A percentile compares a stretch with the other conserved stretches of the same genome.
These are phyloP conservation scores for Arthrocladium fulminans DNA, from an alignment of 2,329 filamentous ascomycete genomes.

Conservation along the genomic window DNA sequence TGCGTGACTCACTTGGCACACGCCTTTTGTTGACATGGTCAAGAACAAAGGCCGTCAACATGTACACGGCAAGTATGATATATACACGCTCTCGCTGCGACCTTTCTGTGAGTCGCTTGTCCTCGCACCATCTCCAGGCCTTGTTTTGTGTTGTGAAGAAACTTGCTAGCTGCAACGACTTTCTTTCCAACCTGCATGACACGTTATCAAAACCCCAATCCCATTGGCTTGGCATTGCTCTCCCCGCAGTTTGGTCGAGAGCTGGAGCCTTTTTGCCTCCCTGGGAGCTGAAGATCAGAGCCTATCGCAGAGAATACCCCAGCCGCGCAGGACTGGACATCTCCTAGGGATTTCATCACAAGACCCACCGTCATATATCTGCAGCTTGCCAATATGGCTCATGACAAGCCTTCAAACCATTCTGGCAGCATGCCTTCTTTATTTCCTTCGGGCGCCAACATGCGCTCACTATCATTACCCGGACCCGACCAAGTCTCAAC, in stretches of 20 bases:
- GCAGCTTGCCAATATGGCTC: neutral
- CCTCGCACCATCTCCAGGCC: no score
- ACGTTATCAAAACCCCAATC: no score
- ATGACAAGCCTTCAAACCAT: neutral
- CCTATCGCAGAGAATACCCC: constrained; percentile 4
- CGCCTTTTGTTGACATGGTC: constrained; percentile 1
- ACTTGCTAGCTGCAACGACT: no score
- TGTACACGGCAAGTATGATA: neutral
- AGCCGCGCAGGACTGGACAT: neutral
- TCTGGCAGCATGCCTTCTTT: constrained; percentile 6
- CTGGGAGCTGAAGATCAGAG: neutral
- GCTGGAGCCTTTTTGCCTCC: neutral
- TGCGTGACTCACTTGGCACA: neutral
- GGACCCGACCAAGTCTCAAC: neutral
- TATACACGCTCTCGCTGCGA: neutral
- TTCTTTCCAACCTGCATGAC: no score
- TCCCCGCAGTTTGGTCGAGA: neutral
- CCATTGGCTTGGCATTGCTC: neutral
- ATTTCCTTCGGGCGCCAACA: neutral
- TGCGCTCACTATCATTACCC: constrained; percentile 14
- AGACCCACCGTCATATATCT: neutral
- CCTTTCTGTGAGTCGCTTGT: neutral
- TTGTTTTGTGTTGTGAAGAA: no score
- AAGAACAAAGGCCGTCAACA: neutral
- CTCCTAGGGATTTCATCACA: constrained; percentile 1